These are phyloP conservation scores for Nematodospora anomalae DNA, from an alignment of 1,139 yeast genomes.

Conservation along the genomic window DNA sequence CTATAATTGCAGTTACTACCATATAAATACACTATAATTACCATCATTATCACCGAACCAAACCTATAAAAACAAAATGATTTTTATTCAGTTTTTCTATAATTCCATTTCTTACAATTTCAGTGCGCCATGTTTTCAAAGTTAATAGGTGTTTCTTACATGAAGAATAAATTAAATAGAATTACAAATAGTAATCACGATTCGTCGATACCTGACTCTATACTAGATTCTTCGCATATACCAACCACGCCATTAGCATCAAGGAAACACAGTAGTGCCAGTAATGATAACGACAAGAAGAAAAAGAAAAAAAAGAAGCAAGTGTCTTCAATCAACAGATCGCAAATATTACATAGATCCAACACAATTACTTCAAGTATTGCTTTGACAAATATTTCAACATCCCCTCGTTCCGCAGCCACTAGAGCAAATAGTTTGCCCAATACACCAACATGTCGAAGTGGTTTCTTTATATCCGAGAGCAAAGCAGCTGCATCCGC, in stretches of 20 bases:
- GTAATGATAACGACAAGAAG: not conserved
- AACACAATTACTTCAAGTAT: conserved; percentile 8
- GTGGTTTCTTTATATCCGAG: not conserved
- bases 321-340: conserved; percentile 4
- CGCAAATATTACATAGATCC: conserved; percentile 5
- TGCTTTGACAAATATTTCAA: conserved; percentile 2
- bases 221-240: not conserved
- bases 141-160: conserved; percentile 8
- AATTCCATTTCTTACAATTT: too few species aligned
- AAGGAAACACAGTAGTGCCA: not conserved
- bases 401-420: not conserved
- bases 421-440: not conserved
- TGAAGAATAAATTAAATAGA: conserved; percentile 7
- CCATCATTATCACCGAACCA: too few species aligned
- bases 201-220: not conserved
- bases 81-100: too few species aligned
- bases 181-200: not conserved
- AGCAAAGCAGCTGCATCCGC: not conserved
- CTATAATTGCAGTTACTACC: too few species aligned
- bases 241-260: conserved; percentile 1
- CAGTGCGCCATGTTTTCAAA: conserved; percentile 9
- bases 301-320: conserved; percentile 7
- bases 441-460: not conserved
- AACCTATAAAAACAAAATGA: too few species aligned
- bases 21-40: too few species aligned